These are phyloP conservation scores for Mycena galopus DNA, from an alignment of 768 basidiomycete genomes.

Conservation along the genomic window DNA sequence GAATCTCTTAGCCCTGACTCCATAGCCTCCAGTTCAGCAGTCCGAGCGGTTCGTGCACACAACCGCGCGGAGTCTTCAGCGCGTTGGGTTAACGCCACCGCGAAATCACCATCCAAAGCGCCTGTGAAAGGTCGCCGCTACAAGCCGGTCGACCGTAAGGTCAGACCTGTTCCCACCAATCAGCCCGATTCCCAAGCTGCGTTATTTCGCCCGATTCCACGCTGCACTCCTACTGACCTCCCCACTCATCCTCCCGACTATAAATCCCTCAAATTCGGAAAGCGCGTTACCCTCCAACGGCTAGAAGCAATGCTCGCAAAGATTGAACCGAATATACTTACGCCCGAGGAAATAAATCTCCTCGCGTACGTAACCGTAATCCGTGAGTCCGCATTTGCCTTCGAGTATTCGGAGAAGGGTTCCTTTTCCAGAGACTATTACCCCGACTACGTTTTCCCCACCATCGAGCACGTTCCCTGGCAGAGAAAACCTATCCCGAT, in stretches of 20 bases:
- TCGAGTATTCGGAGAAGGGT: too few relatives aligned
- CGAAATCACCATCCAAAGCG: not conserved
- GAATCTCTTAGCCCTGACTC: too few relatives aligned
- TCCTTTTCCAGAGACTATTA: too few relatives aligned
- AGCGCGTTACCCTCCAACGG: constrained; percentile 23
- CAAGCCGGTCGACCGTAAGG: constrained; percentile 20
- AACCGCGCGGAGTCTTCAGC: not conserved
- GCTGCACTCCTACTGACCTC: constrained; percentile 8
- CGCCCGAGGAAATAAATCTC: constrained; percentile 29
- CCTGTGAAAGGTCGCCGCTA: constrained; percentile 6
- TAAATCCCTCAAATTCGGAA: constrained; percentile 4
- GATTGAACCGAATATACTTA: constrained; percentile 29
- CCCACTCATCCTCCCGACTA: constrained; percentile 28
- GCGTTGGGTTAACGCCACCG: not conserved
- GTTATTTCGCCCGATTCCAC: constrained; percentile 31
- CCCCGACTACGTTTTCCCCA: constrained; percentile 40
- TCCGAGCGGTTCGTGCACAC: too few relatives aligned
- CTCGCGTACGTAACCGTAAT: constrained; percentile 26
- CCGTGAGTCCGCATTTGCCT: too few relatives aligned
- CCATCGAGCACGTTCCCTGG: constrained; percentile 45
- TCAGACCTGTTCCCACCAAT: constrained; percentile 5
- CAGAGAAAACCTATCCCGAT: constrained; percentile 35
- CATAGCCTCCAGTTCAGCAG: too few relatives aligned
- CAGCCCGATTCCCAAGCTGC: constrained; percentile 5
- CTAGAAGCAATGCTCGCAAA: constrained; percentile 34